Conservation (phyloP, 352 stramenopile genomes). For the Pythium folliculosum region DNA sequence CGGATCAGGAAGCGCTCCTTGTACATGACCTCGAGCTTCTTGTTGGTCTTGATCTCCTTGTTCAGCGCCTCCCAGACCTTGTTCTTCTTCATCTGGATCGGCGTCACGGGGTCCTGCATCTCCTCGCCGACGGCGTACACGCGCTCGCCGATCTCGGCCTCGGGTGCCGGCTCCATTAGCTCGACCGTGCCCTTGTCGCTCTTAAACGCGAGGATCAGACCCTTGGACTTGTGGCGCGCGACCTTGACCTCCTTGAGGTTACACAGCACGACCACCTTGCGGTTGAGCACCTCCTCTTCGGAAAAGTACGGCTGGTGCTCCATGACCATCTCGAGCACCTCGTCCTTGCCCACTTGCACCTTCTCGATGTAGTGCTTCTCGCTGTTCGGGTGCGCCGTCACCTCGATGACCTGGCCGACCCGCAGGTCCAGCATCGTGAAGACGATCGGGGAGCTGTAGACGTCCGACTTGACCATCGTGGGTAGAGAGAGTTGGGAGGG, state of each 20-base stretch:
- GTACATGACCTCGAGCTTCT: conserved; percentile 77
- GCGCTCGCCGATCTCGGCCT: conserved; percentile 70
- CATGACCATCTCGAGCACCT: conserved; percentile 74
- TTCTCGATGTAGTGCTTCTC: conserved; percentile 78
- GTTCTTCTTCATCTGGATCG: conserved; percentile 88
- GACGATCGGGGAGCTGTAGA: conserved; percentile 73
- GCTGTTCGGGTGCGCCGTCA: conserved; percentile 63
- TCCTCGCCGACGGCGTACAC: conserved; percentile 77
- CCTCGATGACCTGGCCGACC: conserved; percentile 71
- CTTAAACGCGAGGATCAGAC: conserved; percentile 52
- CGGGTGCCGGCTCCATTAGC: conserved; percentile 58
- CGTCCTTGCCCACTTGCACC: conserved; percentile 74
- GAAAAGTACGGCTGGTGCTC: conserved; percentile 79
- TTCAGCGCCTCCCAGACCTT: conserved; percentile 77
- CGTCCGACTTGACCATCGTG: conserved; percentile 77
- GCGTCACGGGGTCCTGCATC: conserved; percentile 63
- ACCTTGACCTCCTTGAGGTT: conserved; percentile 83
- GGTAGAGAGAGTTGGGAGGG: conserved; percentile 2
- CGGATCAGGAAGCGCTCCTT: conserved; percentile 59
- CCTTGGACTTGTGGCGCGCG: conserved; percentile 60
- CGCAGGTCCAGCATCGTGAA: conserved; percentile 71
- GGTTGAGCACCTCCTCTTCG: conserved; percentile 69
- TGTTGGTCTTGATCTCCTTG: conserved; percentile 79
- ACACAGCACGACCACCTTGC: conserved; percentile 72
- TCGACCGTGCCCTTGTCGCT: conserved; percentile 63